A percentile compares a stretch with the other conserved stretches of the same genome.
Conservation (phyloP, 106 monocot genomes). For the Dioscorea dumetorum region DNA sequence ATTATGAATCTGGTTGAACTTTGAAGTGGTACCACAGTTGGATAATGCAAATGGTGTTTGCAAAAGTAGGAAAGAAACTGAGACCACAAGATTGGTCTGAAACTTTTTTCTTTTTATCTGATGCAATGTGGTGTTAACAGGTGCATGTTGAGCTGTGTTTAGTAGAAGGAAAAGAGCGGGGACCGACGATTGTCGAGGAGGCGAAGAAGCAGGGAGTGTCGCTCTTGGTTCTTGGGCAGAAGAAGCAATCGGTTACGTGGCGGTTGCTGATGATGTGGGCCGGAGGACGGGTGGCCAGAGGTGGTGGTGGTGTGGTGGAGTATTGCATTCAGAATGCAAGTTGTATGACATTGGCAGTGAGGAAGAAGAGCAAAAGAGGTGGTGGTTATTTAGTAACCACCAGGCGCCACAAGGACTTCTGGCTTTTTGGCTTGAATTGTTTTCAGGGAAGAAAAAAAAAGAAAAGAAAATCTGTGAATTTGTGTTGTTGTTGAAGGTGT, state of each 20-base stretch:
- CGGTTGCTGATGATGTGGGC: conserved; percentile 50
- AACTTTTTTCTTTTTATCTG: too few species aligned
- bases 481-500: neutral
- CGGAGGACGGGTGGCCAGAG: neutral
- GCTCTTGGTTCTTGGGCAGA: conserved; percentile 55
- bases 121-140: conserved; percentile 5
- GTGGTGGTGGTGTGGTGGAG: conserved; percentile 20
- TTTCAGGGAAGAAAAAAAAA: neutral
- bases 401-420: conserved; percentile 49
- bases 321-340: conserved; percentile 60
- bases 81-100: too few species aligned
- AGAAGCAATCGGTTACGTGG: conserved; percentile 42
- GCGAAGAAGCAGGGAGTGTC: conserved; percentile 38
- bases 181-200: conserved; percentile 57
- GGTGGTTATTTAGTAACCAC: conserved; percentile 67
- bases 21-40: too few species aligned
- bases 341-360: conserved; percentile 58
- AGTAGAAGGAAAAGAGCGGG: conserved; percentile 43
- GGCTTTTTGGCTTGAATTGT: conserved; percentile 51
- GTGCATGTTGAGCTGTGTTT: conserved; percentile 32
- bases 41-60: too few species aligned
- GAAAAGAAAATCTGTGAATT: too few species aligned
- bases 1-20: too few species aligned
- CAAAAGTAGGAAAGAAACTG: too few species aligned
- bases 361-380: conserved; percentile 43